Base-by-base conservation (phyloP, 73 alveolate species). In the Diophrys sp. region DNA sequence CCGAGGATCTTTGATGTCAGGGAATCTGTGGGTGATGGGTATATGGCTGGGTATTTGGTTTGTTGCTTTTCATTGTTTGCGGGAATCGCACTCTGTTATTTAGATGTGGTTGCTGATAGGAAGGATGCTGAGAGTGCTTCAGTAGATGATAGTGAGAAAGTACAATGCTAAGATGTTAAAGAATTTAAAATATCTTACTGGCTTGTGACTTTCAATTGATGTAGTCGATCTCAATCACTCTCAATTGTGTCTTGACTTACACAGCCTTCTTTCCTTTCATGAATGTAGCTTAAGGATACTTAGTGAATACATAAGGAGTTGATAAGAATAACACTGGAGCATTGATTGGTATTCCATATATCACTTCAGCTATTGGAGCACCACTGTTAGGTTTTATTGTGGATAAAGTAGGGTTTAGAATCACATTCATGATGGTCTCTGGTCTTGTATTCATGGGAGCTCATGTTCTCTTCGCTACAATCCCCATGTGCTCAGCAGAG, bases 371-470 rank as follows among this genome's bases (percentile, higher is more conserved):
- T 14, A 87, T 82, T 31, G 70, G 82, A 0, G 87, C 93, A 53
- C 97, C 98, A 0, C 69, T 91, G 32, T 67, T 93, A 5, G 98
- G 98, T n/a, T 66, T 79, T 0, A 30, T 88, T 27, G 82, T 87
- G 26, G 96, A 84, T 77, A 76, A 66, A 69, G 81, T 91, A 34
- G 96, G 96, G 33, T 55, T 71, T 30, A 82, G 96, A 89, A 89
- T 87, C 14, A 55, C 71, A 24, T 44, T 90, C 44, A 26, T 23
- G 29, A 0, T 33, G 14, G 32, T 32, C 56, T 29, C 29, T 0
- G 23, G 27, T 31, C 24, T 5, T 23, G 33, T 1, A 2, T 25
- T 29, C 18, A 23, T 29, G 33, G 26, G 5, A 1, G 54, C 67
- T 71, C 56, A 71, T 71, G 54, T 44, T 44, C 62, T 44, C 62